A percentile compares a stretch with the other conserved stretches of the same genome.
These are phyloP conservation scores for Citrus mangshanensis DNA, from an alignment of 345 rosid species.

Conservation along the genomic window DNA sequence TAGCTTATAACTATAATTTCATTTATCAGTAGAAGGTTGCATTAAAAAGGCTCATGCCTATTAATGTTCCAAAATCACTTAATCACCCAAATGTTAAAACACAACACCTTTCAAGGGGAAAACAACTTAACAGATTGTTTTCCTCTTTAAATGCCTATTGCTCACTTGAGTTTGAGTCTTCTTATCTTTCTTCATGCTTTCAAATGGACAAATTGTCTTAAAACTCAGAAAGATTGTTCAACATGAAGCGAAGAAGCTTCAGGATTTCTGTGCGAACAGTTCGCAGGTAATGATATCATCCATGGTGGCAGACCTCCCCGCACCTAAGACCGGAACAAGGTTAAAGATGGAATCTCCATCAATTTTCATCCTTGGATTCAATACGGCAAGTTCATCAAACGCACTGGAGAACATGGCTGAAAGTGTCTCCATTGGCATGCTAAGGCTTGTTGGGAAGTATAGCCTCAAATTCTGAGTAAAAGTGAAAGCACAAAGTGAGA, in stretches of 20 bases:
- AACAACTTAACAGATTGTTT: too few relatives aligned
- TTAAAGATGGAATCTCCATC: conserved; percentile 44
- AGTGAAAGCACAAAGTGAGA: neutral
- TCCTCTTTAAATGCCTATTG: neutral
- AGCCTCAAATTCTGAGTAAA: conserved; percentile 57
- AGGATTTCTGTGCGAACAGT: conserved; percentile 55
- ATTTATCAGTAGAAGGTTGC: too few relatives aligned
- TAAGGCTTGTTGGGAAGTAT: conserved; percentile 50
- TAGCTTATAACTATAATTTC: too few relatives aligned
- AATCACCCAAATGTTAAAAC: neutral
- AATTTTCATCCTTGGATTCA: conserved; percentile 16
- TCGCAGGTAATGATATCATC: conserved; percentile 70
- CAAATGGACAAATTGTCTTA: neutral
- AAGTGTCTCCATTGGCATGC: conserved; percentile 35
- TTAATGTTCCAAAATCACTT: too few relatives aligned
- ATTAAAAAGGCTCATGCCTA: too few relatives aligned
- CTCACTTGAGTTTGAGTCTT: neutral
- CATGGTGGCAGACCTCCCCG: conserved; percentile 55
- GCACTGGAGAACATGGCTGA: conserved; percentile 36
- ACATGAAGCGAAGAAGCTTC: conserved; percentile 11
- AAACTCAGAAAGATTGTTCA: neutral
- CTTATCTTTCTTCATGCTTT: neutral
- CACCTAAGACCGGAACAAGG: conserved; percentile 65
- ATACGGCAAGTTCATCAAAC: conserved; percentile 47
- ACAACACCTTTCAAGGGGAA: neutral